Base-by-base conservation (phyloP, 2,329 filamentous ascomycete genomes). In the Colletotrichum sp. region DNA sequence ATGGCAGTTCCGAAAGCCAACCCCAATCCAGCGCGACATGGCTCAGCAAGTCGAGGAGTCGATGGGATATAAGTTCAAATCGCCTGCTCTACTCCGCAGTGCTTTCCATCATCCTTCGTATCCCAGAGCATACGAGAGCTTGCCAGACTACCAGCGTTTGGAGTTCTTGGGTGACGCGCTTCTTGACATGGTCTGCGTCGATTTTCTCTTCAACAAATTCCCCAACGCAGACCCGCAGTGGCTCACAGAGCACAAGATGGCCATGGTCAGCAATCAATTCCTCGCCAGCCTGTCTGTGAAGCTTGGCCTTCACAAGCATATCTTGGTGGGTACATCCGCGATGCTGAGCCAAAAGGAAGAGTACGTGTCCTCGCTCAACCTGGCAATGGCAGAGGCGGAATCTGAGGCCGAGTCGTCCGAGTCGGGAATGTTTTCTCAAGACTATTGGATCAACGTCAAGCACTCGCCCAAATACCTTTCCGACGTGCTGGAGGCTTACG, bases 191-290 rank as follows among this genome's bases (percentile, higher is more conserved):
- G 94, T 90, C 13, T 95, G 94, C 80, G 93, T 99, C 71, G 94
- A 96, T 79, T 92, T 95, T 80, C 89, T 99, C 6, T 99, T 95
- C 85, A 90, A 92, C 79, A 89, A 88, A 5, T 95, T 94, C 79
- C 95, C 96, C 0, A 87, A 91, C 68, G 95, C 94, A 74, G 96
- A 98, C 81, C 96, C 97, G 0, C 96, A 99, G 83, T 99, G 96
- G 96, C 89, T 99, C 75, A 99, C 97, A 0, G 97, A 99, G 85
- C 96, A 99, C 89, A 99, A 99, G 86, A 98, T 98, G 93, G 95
- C 96, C n/a, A 98, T 99, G 95, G 96, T 97, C 0, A 97, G 95
- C 69, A 99, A 99, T 86, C 96, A 96, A 76, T 99, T 99, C 81
- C 89, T 98, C 2, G 95, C 95, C 2, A 95, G 93, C 21, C 88